A percentile compares a stretch with the other conserved stretches of the same genome.
These are phyloP conservation scores for Psilocybe cubensis DNA, from an alignment of 768 basidiomycete species.

Conservation along the genomic window DNA sequence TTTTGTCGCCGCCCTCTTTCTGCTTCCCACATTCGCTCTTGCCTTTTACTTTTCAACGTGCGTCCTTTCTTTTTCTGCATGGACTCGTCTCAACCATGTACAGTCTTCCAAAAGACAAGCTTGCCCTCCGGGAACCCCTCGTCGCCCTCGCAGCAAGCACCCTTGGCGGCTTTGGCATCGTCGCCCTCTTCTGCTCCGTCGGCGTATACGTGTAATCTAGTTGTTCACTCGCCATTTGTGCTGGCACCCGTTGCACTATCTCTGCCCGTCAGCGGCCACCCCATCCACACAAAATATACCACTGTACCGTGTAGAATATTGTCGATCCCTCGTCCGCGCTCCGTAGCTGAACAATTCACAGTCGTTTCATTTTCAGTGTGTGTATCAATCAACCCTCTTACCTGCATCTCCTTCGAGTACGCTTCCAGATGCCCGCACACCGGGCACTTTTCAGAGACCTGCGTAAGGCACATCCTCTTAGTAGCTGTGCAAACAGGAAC, in stretches of 20 bases:
- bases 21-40: slow-evolving; percentile 78
- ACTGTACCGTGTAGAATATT: slow-evolving; percentile 87
- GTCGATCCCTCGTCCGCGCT: slow-evolving; percentile 96
- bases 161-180: slow-evolving; percentile 87
- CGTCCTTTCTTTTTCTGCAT: slow-evolving; percentile 29
- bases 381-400: slow-evolving; percentile 33
- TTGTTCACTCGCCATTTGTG: slow-evolving; percentile 87
- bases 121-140: slow-evolving; percentile 65
- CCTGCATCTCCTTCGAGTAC: slow-evolving; percentile 89
- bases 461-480: not conserved
- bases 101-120: slow-evolving; percentile 77
- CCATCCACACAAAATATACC: slow-evolving; percentile 1
- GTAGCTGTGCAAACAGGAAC: not conserved
- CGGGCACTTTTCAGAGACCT: slow-evolving; percentile 93
- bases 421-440: slow-evolving; percentile 84
- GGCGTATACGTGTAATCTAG: slow-evolving; percentile 81
- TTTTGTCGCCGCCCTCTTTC: slow-evolving; percentile 72
- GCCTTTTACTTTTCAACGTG: slow-evolving; percentile 92
- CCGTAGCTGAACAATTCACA: slow-evolving; percentile 55
- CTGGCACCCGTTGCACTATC: slow-evolving; percentile 74
- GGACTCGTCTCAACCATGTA: slow-evolving; percentile 13
- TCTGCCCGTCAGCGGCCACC: slow-evolving; percentile 15
- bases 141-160: slow-evolving; percentile 76
- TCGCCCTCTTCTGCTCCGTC: slow-evolving; percentile 84
- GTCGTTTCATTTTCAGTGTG: not conserved